These are phyloP conservation scores for Serendipita sp. DNA, from an alignment of 768 basidiomycete species.

Conservation along the genomic window DNA sequence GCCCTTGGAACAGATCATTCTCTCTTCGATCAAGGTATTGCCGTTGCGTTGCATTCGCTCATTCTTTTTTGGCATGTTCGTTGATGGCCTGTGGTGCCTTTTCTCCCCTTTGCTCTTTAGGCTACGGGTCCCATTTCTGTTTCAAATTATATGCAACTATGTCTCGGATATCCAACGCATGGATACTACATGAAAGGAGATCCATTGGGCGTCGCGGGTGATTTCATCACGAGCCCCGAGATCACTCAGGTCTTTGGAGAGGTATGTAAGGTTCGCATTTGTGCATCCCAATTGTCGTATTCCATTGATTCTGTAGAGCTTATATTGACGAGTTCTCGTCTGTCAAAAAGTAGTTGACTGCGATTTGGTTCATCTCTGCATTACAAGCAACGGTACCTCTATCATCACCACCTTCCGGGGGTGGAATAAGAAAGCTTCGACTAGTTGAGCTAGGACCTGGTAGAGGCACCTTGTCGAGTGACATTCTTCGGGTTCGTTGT, in stretches of 20 bases:
- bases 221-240: slow-evolving; percentile 94
- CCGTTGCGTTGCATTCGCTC: no score
- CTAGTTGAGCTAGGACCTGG: slow-evolving; percentile 91
- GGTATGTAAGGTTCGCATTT: slow-evolving; percentile 33
- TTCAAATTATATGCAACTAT: slow-evolving; percentile 82
- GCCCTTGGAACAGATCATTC: slow-evolving; percentile 47
- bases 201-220: slow-evolving; percentile 75
- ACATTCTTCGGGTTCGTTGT: slow-evolving; percentile 60
- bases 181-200: slow-evolving; percentile 81
- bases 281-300: no score
- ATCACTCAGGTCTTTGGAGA: slow-evolving; percentile 95
- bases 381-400: slow-evolving; percentile 33
- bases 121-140: slow-evolving; percentile 80
- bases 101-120: no score
- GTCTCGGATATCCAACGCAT: slow-evolving; percentile 73
- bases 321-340: no score
- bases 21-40: slow-evolving; percentile 57
- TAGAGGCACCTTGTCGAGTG: slow-evolving; percentile 78
- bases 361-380: slow-evolving; percentile 72
- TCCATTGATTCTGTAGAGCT: no score
- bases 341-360: slow-evolving; percentile 48
- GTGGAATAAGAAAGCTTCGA: slow-evolving; percentile 36
- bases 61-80: no score
- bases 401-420: slow-evolving; percentile 20
- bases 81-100: no score